Evolutionary conservation across 371 early-diverging fungal genomes (phyloP).

Genomic region (Syncephalastrum racemosum): DNA sequence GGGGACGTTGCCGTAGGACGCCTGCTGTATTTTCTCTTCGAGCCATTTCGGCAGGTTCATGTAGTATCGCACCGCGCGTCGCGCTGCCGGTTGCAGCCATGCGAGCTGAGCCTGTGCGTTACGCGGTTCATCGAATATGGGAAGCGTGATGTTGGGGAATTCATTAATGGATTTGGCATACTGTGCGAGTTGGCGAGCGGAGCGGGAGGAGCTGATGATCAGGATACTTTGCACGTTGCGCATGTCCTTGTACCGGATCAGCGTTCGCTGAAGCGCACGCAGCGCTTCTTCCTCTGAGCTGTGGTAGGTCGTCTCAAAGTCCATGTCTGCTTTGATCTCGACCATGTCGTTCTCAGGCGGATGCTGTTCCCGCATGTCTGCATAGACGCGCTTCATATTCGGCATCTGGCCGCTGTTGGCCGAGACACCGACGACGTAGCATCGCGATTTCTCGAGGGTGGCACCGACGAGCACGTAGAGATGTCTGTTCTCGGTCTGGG

Average conservation of each 20-base stretch:
- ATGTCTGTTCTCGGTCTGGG: conserved; percentile 68
- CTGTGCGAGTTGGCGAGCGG: conserved; percentile 47
- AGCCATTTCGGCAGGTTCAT: conserved; percentile 73
- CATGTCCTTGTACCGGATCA: conserved; percentile 60
- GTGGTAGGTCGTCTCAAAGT: conserved; percentile 49
- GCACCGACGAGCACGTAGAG: conserved; percentile 73
- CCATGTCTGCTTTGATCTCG: conserved; percentile 45
- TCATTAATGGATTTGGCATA: conserved; percentile 57
- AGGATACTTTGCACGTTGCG: conserved; percentile 73
- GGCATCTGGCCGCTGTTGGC: conserved; percentile 71
- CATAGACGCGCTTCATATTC: conserved; percentile 55
- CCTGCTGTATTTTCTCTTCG: conserved; percentile 69
- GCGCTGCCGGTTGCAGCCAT: conserved; percentile 78
- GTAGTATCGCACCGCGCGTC: conserved; percentile 72
- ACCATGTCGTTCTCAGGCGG: conserved; percentile 27
- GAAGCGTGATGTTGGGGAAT: conserved; percentile 69
- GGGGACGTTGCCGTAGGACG: conserved; percentile 87
- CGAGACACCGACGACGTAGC: conserved; percentile 73
- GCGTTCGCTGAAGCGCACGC: conserved; percentile 40
- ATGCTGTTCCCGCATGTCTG: conserved; percentile 18
- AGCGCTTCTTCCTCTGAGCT: conserved; percentile 60
- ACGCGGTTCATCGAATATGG: conserved; percentile 14
- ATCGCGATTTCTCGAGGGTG: conserved; percentile 46
- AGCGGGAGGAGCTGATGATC: conserved; percentile 60
- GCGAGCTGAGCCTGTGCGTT: conserved; percentile 60